These are phyloP conservation scores for Erythrophleum fordii DNA, from an alignment of 306 rosid genomes.

Conservation along the genomic window DNA sequence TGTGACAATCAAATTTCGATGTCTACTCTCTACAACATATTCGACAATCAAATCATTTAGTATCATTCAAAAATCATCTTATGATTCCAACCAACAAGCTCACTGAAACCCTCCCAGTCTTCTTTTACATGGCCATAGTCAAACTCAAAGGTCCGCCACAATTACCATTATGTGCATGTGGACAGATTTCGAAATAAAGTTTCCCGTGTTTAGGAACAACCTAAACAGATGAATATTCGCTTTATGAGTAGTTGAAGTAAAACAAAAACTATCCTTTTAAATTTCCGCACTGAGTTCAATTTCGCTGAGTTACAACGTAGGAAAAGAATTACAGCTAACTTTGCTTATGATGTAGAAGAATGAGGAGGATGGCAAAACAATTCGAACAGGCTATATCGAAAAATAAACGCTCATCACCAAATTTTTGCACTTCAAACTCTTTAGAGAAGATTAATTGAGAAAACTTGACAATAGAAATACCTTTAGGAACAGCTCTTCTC, in stretches of 20 bases:
- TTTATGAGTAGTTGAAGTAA: not conserved
- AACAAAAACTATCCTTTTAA: not conserved
- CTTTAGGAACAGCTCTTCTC: conserved; percentile 79
- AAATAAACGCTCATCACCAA: conserved; percentile 18
- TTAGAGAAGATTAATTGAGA: not conserved
- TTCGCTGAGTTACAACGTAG: not conserved
- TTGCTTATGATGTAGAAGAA: not conserved
- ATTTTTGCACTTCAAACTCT: conserved; percentile 6
- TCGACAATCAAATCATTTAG: conserved; percentile 2
- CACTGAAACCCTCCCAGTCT: conserved; percentile 14
- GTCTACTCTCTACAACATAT: not conserved
- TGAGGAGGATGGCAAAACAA: not conserved
- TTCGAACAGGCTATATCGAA: not conserved
- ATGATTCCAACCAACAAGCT: not conserved
- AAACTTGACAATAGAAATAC: conserved; percentile 41
- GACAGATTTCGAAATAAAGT: not conserved
- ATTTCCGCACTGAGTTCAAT: not conserved
- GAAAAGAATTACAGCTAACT: not conserved
- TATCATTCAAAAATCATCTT: not conserved
- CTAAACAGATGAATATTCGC: not conserved
- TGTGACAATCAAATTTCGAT: not conserved
- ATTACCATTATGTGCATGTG: not conserved
- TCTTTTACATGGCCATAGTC: not conserved
- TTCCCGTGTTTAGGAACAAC: not conserved
- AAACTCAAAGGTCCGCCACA: not conserved